Evolutionary conservation across 2,329 filamentous ascomycete genomes (phyloP).

Genomic region (Diaporthe sp.): DNA sequence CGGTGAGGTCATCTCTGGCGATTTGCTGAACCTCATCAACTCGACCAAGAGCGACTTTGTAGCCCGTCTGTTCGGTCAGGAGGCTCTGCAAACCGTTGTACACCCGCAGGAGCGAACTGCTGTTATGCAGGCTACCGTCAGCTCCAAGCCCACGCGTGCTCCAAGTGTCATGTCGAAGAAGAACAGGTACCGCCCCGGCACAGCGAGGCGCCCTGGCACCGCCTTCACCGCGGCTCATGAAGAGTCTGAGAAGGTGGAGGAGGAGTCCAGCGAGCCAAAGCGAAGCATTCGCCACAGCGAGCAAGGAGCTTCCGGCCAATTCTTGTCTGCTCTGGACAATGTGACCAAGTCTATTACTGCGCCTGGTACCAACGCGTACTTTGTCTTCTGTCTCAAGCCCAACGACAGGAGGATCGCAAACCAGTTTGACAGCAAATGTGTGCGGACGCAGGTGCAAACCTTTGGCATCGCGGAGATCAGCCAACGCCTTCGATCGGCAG

Average conservation of each 20-base stretch:
- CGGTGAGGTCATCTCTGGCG: conserved; percentile 93
- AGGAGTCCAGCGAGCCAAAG: conserved; percentile 58
- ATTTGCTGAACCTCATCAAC: conserved; percentile 94
- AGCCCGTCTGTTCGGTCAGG: conserved; percentile 92
- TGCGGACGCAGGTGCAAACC: conserved; percentile 92
- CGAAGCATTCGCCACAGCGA: conserved; percentile 63
- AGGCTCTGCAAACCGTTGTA: conserved; percentile 90
- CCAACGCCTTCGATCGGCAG: conserved; percentile 89
- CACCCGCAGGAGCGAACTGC: conserved; percentile 91
- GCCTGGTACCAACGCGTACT: conserved; percentile 91
- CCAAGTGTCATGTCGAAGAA: conserved; percentile 93
- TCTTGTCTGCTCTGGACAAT: conserved; percentile 88
- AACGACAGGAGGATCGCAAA: conserved; percentile 98
- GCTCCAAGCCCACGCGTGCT: conserved; percentile 92
- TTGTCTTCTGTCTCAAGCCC: conserved; percentile 96
- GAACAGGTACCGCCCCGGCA: conserved; percentile 60
- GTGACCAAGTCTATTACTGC: conserved; percentile 88
- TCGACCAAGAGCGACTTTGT: conserved; percentile 91
- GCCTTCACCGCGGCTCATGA: conserved; percentile 45
- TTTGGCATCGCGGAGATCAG: conserved; percentile 98
- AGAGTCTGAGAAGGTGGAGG: conserved; percentile 56
- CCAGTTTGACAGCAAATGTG: conserved; percentile 99
- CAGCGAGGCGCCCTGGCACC: conserved; percentile 50
- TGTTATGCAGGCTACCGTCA: conserved; percentile 95
- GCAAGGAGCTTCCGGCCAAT: conserved; percentile 93